A percentile compares a stretch with the other conserved stretches of the same genome.
Conservation (phyloP, 108 stramenopile genomes). For the Cyclotella kingstonii region DNA sequence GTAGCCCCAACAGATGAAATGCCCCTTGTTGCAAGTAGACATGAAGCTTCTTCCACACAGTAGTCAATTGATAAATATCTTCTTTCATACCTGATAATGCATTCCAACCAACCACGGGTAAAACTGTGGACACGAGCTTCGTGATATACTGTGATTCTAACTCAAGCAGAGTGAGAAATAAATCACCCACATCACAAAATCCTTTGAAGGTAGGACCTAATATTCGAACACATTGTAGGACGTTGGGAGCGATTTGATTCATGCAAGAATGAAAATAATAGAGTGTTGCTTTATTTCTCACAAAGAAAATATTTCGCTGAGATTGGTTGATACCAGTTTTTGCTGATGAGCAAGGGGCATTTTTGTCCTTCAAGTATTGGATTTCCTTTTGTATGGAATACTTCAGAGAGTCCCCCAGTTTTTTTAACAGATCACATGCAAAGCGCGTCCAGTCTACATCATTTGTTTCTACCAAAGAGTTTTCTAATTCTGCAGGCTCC, state of each 20-base stretch:
- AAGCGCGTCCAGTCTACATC: slow-evolving; percentile 6
- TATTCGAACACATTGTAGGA: background rate
- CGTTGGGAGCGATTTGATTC: slow-evolving; percentile 5
- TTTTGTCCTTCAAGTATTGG: slow-evolving; percentile 1
- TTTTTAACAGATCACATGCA: slow-evolving; percentile 7
- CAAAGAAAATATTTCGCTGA: no score
- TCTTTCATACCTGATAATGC: slow-evolving; percentile 14
- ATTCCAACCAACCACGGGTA: slow-evolving; percentile 22
- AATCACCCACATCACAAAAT: slow-evolving; percentile 15
- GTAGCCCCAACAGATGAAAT: slow-evolving; percentile 1
- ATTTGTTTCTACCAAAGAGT: background rate
- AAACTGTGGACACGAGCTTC: background rate
- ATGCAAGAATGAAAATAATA: slow-evolving; percentile 11
- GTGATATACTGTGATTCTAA: slow-evolving; percentile 4
- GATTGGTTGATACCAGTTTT: no score
- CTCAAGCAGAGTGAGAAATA: slow-evolving; percentile 15
- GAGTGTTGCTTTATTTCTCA: slow-evolving; percentile 4
- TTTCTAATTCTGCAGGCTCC: background rate
- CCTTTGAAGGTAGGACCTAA: slow-evolving; percentile 15
- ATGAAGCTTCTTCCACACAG: slow-evolving; percentile 11
- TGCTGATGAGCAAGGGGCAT: no score
- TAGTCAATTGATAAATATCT: slow-evolving; percentile 8
- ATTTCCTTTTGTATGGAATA: slow-evolving; percentile 11
- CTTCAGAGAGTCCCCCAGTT: slow-evolving; percentile 16
- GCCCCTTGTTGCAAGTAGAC: slow-evolving; percentile 5